These are phyloP conservation scores for Sindora glabra DNA, from an alignment of 306 rosid species.

Conservation along the genomic window DNA sequence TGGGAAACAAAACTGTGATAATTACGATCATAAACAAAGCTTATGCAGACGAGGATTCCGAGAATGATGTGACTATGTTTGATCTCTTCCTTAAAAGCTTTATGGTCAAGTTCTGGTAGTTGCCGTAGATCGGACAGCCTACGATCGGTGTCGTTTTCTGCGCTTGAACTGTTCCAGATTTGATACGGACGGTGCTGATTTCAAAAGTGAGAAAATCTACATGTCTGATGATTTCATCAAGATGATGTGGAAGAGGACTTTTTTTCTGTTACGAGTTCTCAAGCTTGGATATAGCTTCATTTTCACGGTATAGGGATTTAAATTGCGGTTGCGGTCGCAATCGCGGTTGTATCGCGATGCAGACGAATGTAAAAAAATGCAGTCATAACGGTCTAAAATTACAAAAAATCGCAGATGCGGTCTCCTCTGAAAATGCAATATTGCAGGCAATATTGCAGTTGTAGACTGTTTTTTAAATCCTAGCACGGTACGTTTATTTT, in stretches of 20 bases:
- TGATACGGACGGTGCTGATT: constrained; percentile 51
- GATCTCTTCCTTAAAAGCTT: constrained; percentile 62
- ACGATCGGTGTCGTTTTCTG: constrained; percentile 49
- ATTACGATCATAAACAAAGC: constrained; percentile 57
- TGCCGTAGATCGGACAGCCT: constrained; percentile 61
- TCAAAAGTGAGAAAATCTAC: constrained; percentile 48
- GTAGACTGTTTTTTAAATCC: too few species aligned
- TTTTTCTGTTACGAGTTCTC: constrained; percentile 51
- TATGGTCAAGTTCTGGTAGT: constrained; percentile 71
- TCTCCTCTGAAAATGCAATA: too few species aligned
- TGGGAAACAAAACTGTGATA: constrained; percentile 58
- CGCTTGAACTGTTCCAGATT: constrained; percentile 45
- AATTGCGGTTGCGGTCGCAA: too few species aligned
- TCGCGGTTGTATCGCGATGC: too few species aligned
- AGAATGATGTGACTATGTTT: constrained; percentile 47
- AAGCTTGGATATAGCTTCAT: constrained; percentile 64
- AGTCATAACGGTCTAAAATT: too few species aligned
- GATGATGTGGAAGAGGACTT: constrained; percentile 83
- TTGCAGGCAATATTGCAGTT: too few species aligned
- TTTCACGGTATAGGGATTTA: constrained; percentile 79
- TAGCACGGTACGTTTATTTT: too few species aligned
- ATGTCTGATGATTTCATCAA: constrained; percentile 66
- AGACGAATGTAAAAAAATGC: too few species aligned
- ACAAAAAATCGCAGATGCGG: too few species aligned
- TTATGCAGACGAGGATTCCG: constrained; percentile 43